phyloP scores from a whole-genome alignment of 345 rosid genomes.

The Linum usitatissimum region DNA sequence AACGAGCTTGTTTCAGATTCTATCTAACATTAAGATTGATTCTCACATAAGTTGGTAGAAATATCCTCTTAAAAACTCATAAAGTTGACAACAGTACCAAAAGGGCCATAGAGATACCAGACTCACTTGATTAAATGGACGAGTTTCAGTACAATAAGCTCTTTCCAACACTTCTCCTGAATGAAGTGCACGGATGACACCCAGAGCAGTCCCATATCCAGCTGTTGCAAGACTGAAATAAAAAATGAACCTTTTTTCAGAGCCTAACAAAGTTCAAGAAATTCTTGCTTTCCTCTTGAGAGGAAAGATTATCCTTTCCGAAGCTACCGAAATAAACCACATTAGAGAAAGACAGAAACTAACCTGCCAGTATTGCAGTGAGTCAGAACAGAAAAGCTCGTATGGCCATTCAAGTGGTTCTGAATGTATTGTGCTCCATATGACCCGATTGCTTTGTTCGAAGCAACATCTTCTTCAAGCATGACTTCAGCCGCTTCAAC shows the following conservation, averaged over 20 bases:
- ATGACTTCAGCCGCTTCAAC: slow-evolving; percentile 70
- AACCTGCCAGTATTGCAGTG: slow-evolving; percentile 99
- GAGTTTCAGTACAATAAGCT: slow-evolving; percentile 95
- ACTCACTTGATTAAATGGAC: slow-evolving; percentile 91
- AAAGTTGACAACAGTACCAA: neutral
- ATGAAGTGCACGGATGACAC: slow-evolving; percentile 83
- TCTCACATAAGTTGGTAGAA: neutral
- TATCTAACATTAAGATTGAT: too few relatives aligned
- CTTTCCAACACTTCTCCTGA: slow-evolving; percentile 54
- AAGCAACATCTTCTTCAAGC: slow-evolving; percentile 84
- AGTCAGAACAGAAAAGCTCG: slow-evolving; percentile 56
- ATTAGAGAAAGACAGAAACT: neutral
- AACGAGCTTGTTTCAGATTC: too few relatives aligned
- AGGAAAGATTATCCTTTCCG: neutral
- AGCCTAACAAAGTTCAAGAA: neutral
- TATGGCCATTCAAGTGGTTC: slow-evolving; percentile 30
- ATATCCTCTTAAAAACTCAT: neutral
- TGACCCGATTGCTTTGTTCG: slow-evolving; percentile 81
- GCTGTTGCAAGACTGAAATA: slow-evolving; percentile 83
- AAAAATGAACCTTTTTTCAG: neutral
- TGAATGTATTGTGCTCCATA: slow-evolving; percentile 54
- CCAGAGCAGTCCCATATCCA: slow-evolving; percentile 95
- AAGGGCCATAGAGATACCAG: neutral
- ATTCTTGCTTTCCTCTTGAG: slow-evolving; percentile 1
- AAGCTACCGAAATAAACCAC: neutral